These are phyloP conservation scores for Linnemannia elongata DNA, from an alignment of 192 early-diverging fungal genomes.

Conservation along the genomic window DNA sequence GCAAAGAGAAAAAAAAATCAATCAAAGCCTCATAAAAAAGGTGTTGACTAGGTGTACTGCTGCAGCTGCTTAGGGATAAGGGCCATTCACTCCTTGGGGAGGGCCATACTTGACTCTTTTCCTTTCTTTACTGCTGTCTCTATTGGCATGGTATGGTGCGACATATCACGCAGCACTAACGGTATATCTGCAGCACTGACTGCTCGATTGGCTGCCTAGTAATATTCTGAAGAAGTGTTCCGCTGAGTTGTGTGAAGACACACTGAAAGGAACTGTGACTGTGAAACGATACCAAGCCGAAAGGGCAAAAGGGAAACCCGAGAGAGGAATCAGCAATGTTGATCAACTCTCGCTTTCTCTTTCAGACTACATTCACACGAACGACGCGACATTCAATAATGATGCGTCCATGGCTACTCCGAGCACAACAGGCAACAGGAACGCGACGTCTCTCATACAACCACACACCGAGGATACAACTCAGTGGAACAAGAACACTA, in stretches of 20 bases:
- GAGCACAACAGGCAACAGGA: not conserved
- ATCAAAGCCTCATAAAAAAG: not conserved
- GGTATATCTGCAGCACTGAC: no score
- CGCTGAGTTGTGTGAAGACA: no score
- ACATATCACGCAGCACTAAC: no score
- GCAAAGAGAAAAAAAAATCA: not conserved
- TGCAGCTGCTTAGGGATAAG: no score
- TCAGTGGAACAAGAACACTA: not conserved
- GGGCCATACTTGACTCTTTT: no score
- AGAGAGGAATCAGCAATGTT: not conserved
- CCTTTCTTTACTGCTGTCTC: no score
- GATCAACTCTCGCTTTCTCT: conserved; percentile 1
- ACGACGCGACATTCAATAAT: conserved; percentile 3
- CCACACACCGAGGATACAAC: not conserved
- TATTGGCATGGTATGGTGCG: no score
- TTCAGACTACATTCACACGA: not conserved
- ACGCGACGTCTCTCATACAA: not conserved
- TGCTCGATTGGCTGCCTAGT: no score
- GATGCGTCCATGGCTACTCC: conserved; percentile 19
- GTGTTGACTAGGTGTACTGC: not conserved
- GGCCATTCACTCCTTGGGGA: no score
- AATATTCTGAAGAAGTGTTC: no score
- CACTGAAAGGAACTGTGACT: not conserved
- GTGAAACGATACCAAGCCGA: not conserved
- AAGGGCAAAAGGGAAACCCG: conserved; percentile 3